phyloP scores from a whole-genome alignment of 1,284 basidiomycete genomes.

The Ceratobasidium papillatum region DNA sequence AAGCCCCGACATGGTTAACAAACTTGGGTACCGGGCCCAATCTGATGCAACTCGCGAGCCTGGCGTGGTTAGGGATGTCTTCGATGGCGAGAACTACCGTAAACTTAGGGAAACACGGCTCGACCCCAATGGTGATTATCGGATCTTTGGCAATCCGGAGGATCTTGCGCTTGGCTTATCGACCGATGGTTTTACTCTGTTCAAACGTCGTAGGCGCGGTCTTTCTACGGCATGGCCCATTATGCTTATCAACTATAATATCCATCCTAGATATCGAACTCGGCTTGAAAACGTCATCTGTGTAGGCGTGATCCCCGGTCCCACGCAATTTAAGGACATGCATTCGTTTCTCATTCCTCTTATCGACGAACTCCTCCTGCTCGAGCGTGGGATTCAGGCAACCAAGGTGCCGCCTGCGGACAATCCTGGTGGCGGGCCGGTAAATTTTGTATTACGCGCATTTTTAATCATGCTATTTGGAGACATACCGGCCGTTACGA shows the following conservation, averaged over 20 bases:
- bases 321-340: constrained; percentile 40
- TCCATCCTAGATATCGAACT: neutral
- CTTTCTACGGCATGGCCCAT: constrained; percentile 29
- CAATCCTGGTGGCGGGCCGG: neutral
- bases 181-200: constrained; percentile 31
- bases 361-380: constrained; percentile 29
- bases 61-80: neutral
- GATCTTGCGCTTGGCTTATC: constrained; percentile 21
- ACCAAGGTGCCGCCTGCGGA: neutral
- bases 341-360: constrained; percentile 44
- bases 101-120: neutral
- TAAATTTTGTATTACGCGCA: constrained; percentile 38
- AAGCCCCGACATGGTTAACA: neutral
- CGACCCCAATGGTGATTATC: neutral
- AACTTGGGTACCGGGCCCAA: neutral
- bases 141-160: constrained; percentile 12
- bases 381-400: constrained; percentile 35
- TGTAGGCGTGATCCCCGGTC: constrained; percentile 44
- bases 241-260: constrained; percentile 33
- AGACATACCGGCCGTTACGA: constrained; percentile 42
- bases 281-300: constrained; percentile 33
- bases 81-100: neutral
- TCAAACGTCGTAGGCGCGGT: neutral
- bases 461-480: constrained; percentile 41
- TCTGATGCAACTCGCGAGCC: neutral